Percentiles rank a stretch among this genome's conserved stretches.
These are phyloP conservation scores for Macrolepiota fuliginosa DNA, from an alignment of 768 basidiomycete genomes.

Conservation along the genomic window DNA sequence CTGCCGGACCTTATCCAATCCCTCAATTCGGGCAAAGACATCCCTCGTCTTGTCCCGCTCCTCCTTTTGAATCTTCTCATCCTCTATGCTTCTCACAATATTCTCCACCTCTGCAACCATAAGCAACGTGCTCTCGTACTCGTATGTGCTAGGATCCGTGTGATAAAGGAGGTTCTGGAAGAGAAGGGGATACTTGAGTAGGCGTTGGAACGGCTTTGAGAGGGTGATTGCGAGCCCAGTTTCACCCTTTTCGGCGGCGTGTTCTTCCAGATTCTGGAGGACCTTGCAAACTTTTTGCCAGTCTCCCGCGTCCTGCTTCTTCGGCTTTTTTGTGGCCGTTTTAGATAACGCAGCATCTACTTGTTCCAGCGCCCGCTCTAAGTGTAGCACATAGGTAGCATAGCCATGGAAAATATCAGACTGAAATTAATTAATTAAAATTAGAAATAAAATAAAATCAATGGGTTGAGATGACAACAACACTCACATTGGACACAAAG, in stretches of 20 bases:
- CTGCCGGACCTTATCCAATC: slow-evolving; percentile 90
- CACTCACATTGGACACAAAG: slow-evolving; percentile 87
- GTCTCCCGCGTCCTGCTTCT: slow-evolving; percentile 77
- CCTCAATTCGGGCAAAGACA: slow-evolving; percentile 94
- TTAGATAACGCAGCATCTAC: slow-evolving; percentile 78
- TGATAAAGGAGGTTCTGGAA: slow-evolving; percentile 97
- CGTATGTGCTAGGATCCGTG: slow-evolving; percentile 95
- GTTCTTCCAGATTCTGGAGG: slow-evolving; percentile 75
- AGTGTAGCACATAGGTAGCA: slow-evolving; percentile 89
- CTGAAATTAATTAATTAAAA: slow-evolving; percentile 35
- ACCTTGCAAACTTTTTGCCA: slow-evolving; percentile 77
- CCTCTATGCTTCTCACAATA: slow-evolving; percentile 95
- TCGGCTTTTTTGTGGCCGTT: slow-evolving; percentile 68
- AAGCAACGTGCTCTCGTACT: slow-evolving; percentile 93
- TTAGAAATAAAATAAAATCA: slow-evolving; percentile 5
- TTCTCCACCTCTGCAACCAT: slow-evolving; percentile 98
- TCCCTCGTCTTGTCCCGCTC: slow-evolving; percentile 95
- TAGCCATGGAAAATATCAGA: slow-evolving; percentile 94
- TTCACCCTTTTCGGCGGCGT: slow-evolving; percentile 84
- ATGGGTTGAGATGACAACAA: slow-evolving; percentile 15
- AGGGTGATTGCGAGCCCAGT: slow-evolving; percentile 93
- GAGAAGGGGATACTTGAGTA: slow-evolving; percentile 94
- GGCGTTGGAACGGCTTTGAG: slow-evolving; percentile 94
- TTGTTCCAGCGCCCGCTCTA: slow-evolving; percentile 87
- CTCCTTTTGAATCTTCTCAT: slow-evolving; percentile 96